phyloP scores from a whole-genome alignment of 2,329 filamentous ascomycete genomes.

The Penicillium hordei region DNA sequence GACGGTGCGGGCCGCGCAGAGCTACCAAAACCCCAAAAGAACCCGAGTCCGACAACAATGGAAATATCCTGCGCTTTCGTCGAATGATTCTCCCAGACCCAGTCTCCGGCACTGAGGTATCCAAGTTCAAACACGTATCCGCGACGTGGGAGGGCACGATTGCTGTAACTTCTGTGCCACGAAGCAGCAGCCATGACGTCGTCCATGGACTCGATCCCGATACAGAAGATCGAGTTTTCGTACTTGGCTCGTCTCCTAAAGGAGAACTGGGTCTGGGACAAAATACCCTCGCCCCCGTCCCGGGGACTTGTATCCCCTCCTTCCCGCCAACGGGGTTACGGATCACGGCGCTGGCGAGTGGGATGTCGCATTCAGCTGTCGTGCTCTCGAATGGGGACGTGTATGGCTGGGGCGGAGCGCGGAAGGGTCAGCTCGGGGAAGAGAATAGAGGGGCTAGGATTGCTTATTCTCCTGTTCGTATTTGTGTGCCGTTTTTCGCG shows the following conservation, averaged over 20 bases:
- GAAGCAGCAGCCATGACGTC: background rate
- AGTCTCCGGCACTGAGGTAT: slow-evolving; percentile 10
- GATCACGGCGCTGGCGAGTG: slow-evolving; percentile 67
- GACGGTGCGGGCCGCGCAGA: slow-evolving; percentile 40
- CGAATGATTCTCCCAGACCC: slow-evolving; percentile 26
- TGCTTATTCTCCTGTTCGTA: slow-evolving; percentile 60
- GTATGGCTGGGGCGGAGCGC: slow-evolving; percentile 85
- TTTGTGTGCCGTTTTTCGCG: slow-evolving; percentile 64
- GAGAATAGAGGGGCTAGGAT: slow-evolving; percentile 49
- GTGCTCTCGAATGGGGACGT: slow-evolving; percentile 73
- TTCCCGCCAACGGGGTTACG: slow-evolving; percentile 63
- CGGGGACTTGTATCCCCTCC: slow-evolving; percentile 51
- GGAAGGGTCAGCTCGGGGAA: slow-evolving; percentile 78
- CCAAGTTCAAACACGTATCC: slow-evolving; percentile 53
- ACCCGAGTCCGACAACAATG: background rate
- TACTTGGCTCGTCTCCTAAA: slow-evolving; percentile 65
- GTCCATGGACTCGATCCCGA: background rate
- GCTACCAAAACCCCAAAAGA: background rate
- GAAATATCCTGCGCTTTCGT: slow-evolving; percentile 26
- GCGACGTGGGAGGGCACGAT: slow-evolving; percentile 79
- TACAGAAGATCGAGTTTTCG: slow-evolving; percentile 51
- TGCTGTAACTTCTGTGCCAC: slow-evolving; percentile 47
- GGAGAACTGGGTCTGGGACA: slow-evolving; percentile 66
- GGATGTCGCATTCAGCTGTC: slow-evolving; percentile 74
- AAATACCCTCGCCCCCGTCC: slow-evolving; percentile 40